Evolutionary conservation across 2,329 filamentous ascomycete genomes (phyloP).

Genomic region (Colletotrichum agaves): DNA sequence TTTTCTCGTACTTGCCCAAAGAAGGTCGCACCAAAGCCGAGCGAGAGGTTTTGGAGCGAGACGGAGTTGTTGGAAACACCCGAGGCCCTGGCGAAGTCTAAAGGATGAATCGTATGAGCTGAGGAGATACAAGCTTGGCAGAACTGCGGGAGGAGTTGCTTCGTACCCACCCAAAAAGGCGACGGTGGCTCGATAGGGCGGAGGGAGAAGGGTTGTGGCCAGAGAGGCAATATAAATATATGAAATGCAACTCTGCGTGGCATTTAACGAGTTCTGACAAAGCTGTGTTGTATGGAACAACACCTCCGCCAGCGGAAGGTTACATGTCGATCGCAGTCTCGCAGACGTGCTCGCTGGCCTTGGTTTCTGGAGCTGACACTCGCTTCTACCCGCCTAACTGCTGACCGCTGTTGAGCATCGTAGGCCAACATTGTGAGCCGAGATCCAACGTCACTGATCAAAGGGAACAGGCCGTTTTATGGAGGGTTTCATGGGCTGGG

Average conservation of each 20-base stretch:
- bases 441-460: slow-evolving; percentile 13
- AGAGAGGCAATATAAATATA: slow-evolving; percentile 13
- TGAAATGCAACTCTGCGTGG: slow-evolving; percentile 5
- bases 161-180: neutral
- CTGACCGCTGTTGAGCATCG: neutral
- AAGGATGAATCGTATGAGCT: slow-evolving; percentile 24
- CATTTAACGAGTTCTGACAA: slow-evolving; percentile 2
- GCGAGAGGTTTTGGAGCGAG: slow-evolving; percentile 29
- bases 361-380: slow-evolving; percentile 14
- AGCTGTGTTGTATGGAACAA: slow-evolving; percentile 9
- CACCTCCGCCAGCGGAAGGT: neutral
- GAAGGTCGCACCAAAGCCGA: slow-evolving; percentile 34
- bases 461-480: slow-evolving; percentile 14
- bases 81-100: slow-evolving; percentile 8
- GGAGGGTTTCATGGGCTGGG: neutral
- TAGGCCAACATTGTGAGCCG: slow-evolving; percentile 2
- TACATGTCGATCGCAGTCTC: neutral
- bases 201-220: neutral
- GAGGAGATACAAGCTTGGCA: neutral
- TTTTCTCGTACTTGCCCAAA: slow-evolving; percentile 38
- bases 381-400: slow-evolving; percentile 12
- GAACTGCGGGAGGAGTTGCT: neutral
- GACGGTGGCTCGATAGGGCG: neutral
- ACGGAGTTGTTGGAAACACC: neutral
- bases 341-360: neutral